A percentile compares a stretch with the other conserved stretches of the same genome.
These are phyloP conservation scores for Daldinia decipiens DNA, from an alignment of 495 filamentous ascomycete genomes.

Conservation along the genomic window DNA sequence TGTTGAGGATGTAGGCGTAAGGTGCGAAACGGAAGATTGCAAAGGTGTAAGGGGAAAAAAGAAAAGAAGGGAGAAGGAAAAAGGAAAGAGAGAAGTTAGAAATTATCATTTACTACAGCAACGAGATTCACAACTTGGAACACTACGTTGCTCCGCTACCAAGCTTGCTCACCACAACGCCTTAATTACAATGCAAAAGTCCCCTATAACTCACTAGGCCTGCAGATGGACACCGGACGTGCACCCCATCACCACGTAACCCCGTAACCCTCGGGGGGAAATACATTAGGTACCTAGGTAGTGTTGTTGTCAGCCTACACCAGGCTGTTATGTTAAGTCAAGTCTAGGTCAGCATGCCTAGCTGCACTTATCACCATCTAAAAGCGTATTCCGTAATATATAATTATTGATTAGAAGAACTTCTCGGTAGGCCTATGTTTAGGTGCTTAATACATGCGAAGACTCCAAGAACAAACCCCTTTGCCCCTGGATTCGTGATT, in stretches of 20 bases:
- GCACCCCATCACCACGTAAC: too few relatives aligned
- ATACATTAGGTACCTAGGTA: too few relatives aligned
- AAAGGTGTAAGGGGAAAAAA: too few relatives aligned
- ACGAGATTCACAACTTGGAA: not conserved
- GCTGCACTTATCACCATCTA: not conserved
- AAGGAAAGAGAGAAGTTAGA: too few relatives aligned
- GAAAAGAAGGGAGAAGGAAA: not conserved
- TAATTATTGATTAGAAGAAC: constrained; percentile 1
- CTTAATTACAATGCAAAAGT: too few relatives aligned
- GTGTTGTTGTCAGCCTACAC: not conserved
- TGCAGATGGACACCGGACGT: too few relatives aligned
- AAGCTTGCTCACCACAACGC: not conserved
- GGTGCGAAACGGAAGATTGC: not conserved
- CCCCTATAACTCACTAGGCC: not conserved
- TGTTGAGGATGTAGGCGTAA: not conserved
- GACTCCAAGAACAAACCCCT: not conserved
- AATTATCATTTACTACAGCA: too few relatives aligned
- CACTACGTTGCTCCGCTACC: not conserved
- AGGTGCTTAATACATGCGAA: not conserved
- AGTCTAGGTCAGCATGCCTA: not conserved
- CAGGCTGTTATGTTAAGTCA: not conserved
- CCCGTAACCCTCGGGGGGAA: too few relatives aligned
- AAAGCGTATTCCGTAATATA: not conserved
- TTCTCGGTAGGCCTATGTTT: not conserved
- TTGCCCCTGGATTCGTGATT: constrained; percentile 14